Base-by-base conservation (phyloP, 2,329 filamentous ascomycete genomes). In the Sporothrix sp. region DNA sequence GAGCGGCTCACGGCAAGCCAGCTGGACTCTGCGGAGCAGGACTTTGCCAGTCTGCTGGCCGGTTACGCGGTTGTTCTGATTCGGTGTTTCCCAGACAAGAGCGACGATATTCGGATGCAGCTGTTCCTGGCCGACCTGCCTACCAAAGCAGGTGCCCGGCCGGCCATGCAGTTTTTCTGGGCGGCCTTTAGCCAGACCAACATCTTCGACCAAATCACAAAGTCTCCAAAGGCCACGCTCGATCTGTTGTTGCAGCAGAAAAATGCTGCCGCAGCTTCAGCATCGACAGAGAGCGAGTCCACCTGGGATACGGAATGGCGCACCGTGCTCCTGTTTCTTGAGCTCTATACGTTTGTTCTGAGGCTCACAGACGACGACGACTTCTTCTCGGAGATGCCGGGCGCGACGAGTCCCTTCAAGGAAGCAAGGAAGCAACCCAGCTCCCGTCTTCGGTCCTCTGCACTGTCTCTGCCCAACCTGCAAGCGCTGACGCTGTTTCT, bases 331-430 rank as follows among this genome's bases (percentile, higher is more conserved):
- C 75, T 98, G 0, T 97, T 98, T 62, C 74, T 98, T 6, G 93
- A 98, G 60, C 76, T 98, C 0, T 98, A 96, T 63, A 88, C 85
- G 2, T 97, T 97, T 63, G 81, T 96, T 2, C 71, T 97, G 11
- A 85, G 93, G 58, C 80, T 97, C 30, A 95, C 91, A 63, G 93
- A 98, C 58, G 93, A 98, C 56, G 91, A 97, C 58, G 93, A 98
- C 59, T 98, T 98, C 62, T 85, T 95, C 55, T 78, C 80, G 51
- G 74, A 75, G 50, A 68, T 77, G 54, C 11, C 44, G 1, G 28
- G 6, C 14, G 11, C 30, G 2, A 11, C 36, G 9, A 16, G 35
- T 18, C 14, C 36, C 8, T 21, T 47, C 4, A 14, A 18, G 21
- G 45, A 32, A 6, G 11, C 21, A 20, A 20, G 18, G 21, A 68